A percentile compares a stretch with the other conserved stretches of the same genome.
These are phyloP conservation scores for Gypsophila paniculata DNA, from an alignment of 179 eudicot species.

Conservation along the genomic window DNA sequence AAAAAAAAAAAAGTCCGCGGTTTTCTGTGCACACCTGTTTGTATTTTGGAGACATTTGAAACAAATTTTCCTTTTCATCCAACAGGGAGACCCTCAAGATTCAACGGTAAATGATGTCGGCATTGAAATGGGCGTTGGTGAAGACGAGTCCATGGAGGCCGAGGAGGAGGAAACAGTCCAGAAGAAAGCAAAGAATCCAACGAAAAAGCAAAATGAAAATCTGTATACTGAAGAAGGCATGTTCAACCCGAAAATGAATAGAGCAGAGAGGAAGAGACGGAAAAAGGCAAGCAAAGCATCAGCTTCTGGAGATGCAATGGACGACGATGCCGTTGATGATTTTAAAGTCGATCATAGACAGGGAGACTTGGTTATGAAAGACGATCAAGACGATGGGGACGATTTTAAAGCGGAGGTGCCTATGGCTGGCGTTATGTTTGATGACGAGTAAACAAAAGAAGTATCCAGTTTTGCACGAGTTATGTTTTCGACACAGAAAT, in stretches of 20 bases:
- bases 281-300: conserved; percentile 50
- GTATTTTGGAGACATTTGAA: background rate
- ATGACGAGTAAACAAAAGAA: conserved; percentile 28
- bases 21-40: no score
- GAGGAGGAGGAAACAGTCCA: conserved; percentile 39
- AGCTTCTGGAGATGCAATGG: conserved; percentile 46
- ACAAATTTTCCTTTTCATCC: background rate
- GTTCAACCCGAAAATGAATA: conserved; percentile 63
- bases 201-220: conserved; percentile 69
- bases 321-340: conserved; percentile 51
- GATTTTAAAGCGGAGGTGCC: conserved; percentile 39
- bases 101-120: conserved; percentile 19
- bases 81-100: conserved; percentile 41
- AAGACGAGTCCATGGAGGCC: conserved; percentile 50
- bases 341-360: conserved; percentile 56
- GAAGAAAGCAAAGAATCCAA: conserved; percentile 36
- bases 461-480: background rate
- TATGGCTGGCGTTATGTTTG: conserved; percentile 37
- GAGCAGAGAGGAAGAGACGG: conserved; percentile 66
- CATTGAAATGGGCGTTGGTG: conserved; percentile 20
- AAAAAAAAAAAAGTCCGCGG: no score
- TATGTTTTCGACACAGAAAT: conserved; percentile 16
- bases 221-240: conserved; percentile 71
- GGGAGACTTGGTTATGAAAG: conserved; percentile 17
- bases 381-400: conserved; percentile 34